These are phyloP conservation scores for Dendrocalamus sinicus DNA, from an alignment of 176 grass and related monocot species.

Conservation along the genomic window DNA sequence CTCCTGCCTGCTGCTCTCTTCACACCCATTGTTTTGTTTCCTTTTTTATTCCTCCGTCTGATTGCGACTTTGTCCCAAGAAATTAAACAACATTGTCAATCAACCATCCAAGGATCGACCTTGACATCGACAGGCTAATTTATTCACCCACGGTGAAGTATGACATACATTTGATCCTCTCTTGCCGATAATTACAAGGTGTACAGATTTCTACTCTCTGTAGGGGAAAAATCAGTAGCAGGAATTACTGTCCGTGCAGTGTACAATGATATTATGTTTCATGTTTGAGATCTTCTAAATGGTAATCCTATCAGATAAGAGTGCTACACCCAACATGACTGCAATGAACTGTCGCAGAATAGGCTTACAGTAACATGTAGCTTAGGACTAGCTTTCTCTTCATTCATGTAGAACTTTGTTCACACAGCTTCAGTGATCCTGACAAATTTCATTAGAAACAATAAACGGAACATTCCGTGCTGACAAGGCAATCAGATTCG, in stretches of 20 bases:
- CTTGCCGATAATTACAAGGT: slow-evolving; percentile 50
- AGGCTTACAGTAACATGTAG: not conserved
- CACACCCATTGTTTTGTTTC: not conserved
- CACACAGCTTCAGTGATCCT: not conserved
- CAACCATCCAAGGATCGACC: not conserved
- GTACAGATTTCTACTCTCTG: not conserved
- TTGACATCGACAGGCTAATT: slow-evolving; percentile 39
- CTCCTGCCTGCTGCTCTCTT: slow-evolving; percentile 37
- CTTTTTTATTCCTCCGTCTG: slow-evolving; percentile 36
- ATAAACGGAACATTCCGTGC: slow-evolving; percentile 41
- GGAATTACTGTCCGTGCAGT: slow-evolving; percentile 1
- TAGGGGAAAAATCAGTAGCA: not conserved
- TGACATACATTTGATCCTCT: slow-evolving; percentile 42
- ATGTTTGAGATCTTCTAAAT: slow-evolving; percentile 12
- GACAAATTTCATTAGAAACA: slow-evolving; percentile 38
- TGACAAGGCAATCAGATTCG: slow-evolving; percentile 34
- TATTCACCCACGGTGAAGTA: slow-evolving; percentile 43
- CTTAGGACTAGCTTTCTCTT: not conserved
- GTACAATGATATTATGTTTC: not conserved
- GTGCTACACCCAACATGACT: not conserved
- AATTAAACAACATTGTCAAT: slow-evolving; percentile 38
- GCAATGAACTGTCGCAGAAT: not conserved
- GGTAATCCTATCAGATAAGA: not conserved
- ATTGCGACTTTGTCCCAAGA: slow-evolving; percentile 27
- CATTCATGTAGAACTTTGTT: slow-evolving; percentile 7